These are phyloP conservation scores for Lachancea sp. DNA, from an alignment of 805 yeast species.

Conservation along the genomic window DNA sequence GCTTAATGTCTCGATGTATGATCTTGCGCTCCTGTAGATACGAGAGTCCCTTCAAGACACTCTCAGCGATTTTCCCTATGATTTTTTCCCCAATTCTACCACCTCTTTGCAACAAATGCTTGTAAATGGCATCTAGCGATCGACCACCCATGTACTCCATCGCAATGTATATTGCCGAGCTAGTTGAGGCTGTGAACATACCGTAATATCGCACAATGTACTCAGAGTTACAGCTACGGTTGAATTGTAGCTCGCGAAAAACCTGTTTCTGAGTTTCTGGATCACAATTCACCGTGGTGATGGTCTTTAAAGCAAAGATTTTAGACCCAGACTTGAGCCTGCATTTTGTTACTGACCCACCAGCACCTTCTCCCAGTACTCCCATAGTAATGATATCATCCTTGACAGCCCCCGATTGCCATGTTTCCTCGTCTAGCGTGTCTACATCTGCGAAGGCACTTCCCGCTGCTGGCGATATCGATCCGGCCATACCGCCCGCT, in stretches of 20 bases:
- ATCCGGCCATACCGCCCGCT: background rate
- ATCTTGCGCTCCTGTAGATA: slow-evolving; percentile 83
- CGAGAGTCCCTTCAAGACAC: slow-evolving; percentile 76
- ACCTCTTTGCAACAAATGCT: slow-evolving; percentile 60
- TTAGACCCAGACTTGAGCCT: slow-evolving; percentile 48
- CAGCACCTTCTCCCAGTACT: slow-evolving; percentile 87
- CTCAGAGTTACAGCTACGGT: slow-evolving; percentile 72
- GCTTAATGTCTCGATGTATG: slow-evolving; percentile 94
- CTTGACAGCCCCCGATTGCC: slow-evolving; percentile 50
- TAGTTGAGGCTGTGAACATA: slow-evolving; percentile 71
- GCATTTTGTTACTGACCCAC: slow-evolving; percentile 86
- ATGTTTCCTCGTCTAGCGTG: slow-evolving; percentile 63
- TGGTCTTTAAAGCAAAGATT: slow-evolving; percentile 73
- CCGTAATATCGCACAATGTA: slow-evolving; percentile 91
- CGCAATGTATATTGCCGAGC: slow-evolving; percentile 80
- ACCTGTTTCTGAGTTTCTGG: slow-evolving; percentile 88
- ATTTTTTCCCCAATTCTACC: slow-evolving; percentile 92
- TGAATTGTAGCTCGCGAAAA: slow-evolving; percentile 83
- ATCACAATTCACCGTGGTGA: slow-evolving; percentile 43
- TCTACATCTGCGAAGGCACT: slow-evolving; percentile 36
- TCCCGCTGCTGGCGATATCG: background rate
- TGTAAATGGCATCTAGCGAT: slow-evolving; percentile 86
- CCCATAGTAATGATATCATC: slow-evolving; percentile 63
- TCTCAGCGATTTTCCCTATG: slow-evolving; percentile 81
- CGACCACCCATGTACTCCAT: slow-evolving; percentile 98